A percentile compares a stretch with the other conserved stretches of the same genome.
These are phyloP conservation scores for Quercus aquifolioides DNA, from an alignment of 306 rosid genomes.

Conservation along the genomic window DNA sequence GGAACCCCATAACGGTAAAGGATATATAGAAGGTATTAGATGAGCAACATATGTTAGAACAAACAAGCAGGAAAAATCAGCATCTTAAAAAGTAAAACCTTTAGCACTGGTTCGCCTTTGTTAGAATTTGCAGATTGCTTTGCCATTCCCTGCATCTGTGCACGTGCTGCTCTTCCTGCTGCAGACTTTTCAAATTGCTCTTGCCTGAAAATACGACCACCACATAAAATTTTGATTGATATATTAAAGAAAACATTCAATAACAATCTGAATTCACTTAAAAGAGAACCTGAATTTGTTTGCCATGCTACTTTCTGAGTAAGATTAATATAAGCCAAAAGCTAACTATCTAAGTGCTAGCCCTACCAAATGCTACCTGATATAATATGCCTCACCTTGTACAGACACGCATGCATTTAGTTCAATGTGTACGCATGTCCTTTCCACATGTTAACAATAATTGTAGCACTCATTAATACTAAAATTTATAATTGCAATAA, in stretches of 20 bases:
- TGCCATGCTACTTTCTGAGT: not conserved
- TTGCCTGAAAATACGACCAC: conserved; percentile 53
- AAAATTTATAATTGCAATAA: not conserved
- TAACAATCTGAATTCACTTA: not conserved
- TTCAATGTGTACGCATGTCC: not conserved
- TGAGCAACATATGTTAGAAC: conserved; percentile 10
- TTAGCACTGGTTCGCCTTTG: conserved; percentile 68
- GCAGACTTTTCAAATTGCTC: conserved; percentile 77
- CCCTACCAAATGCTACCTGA: not conserved
- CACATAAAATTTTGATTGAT: conserved; percentile 3
- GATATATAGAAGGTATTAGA: not conserved
- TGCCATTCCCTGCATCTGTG: conserved; percentile 58
- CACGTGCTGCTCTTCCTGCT: conserved; percentile 87
- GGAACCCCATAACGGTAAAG: not conserved
- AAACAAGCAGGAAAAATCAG: conserved; percentile 14
- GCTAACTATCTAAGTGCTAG: not conserved
- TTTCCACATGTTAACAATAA: not conserved
- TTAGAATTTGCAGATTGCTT: conserved; percentile 63
- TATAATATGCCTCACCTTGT: not conserved
- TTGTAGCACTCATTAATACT: not conserved
- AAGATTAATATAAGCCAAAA: not conserved
- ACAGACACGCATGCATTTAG: not conserved
- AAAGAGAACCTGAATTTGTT: not conserved
- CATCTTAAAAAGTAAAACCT: conserved; percentile 36
- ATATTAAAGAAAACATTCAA: not conserved